Base-by-base conservation (phyloP, 768 basidiomycete genomes). In the Pisolithus marmoratus region DNA sequence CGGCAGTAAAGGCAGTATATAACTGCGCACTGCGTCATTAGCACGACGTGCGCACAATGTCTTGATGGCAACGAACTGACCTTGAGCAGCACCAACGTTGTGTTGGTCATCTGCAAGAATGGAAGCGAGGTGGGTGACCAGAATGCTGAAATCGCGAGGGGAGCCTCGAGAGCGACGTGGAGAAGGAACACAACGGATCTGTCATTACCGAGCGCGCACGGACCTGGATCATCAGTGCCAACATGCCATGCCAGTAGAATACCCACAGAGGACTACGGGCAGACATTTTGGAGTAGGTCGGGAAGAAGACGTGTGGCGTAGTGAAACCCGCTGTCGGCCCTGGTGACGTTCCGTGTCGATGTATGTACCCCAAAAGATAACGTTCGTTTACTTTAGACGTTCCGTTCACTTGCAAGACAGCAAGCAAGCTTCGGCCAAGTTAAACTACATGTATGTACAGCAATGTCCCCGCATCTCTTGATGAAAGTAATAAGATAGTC, bases 31-130 rank as follows among this genome's bases (percentile, higher is more conserved):
- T 11, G 29, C 29, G 20, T 36, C 27, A 40, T 38, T 24, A 36
- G 36, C 12, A 41, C 24, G 7, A 45, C 24, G 12, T 31, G 19
- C 8, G 6, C 11, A 27, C 12, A 26, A 26, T 36, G 23, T 49
- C 29, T 23, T 26, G 7, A 7, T 17, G 38, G 24, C 20, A 38
- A 15, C 15, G 5, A 11, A 58, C 72, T n/a, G 23, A 85, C 90
- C 76, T 91, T 91, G 45, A 90, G 68, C 8, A 92, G 56, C 2
- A 90, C 81, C 8, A 91, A 46, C 0, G 88, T 80, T 5, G 90
- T 92, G 72, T 93, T 93, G 59, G 84, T 91, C 58, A 90, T 74
- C 63, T 90, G 81, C 50, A 91, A 58, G 65, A 93, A 90, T 0
- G 90, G 90, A 19, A 92, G 65, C 15, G 66, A 72, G 17, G 67